Evolutionary conservation across 2,329 filamentous ascomycete species (phyloP), one percentile per base, ranked within the genome.

Genomic region (Coccinonectria pachysandricola): DNA sequence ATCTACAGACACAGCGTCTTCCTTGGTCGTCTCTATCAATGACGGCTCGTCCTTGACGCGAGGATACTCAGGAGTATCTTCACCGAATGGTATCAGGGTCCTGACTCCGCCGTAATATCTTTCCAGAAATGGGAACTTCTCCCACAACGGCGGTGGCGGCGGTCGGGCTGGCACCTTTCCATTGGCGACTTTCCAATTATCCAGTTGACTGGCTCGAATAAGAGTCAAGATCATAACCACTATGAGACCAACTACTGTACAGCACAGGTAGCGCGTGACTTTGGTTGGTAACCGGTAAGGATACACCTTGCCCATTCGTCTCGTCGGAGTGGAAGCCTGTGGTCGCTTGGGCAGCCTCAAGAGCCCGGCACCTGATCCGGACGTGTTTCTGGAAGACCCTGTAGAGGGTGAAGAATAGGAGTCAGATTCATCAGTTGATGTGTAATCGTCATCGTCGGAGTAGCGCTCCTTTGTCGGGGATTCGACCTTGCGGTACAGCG

Each of bases 51-150:
- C 74, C 24, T 68, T 65, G 2, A 68, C 56, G 6, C 67, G 65
- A 2, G 91, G 88, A 48, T 93, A 96, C 48, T 96, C 83, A 0
- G 87, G 79, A 7, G 67, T 61, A 39, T 87, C 88, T 24, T 82
- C 62, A 9, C 65, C 53, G 14, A 75, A 59, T 0, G 73, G 56
- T 0, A 82, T 71, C 35, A 98, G 49, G 0, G 71, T 79, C 37
- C 78, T 68, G 32, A 98, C 68, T 1, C 91, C 91, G 9, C 86
- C 88, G 51, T 95, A 91, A 51, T 95, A 98, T 36, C 87, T 71
- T 34, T 78, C 79, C 35, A 98, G 55, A 46, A 94, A 92, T 0
- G 76, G 74, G 49, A 93, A 96, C 7, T 69, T 71, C 50, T 93
- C 83, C 86, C 87, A 96, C 5, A 71, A 56, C 0, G 76, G 73